Conservation (phyloP, 2,329 filamentous ascomycete species). For the Cytospora leucostoma region DNA sequence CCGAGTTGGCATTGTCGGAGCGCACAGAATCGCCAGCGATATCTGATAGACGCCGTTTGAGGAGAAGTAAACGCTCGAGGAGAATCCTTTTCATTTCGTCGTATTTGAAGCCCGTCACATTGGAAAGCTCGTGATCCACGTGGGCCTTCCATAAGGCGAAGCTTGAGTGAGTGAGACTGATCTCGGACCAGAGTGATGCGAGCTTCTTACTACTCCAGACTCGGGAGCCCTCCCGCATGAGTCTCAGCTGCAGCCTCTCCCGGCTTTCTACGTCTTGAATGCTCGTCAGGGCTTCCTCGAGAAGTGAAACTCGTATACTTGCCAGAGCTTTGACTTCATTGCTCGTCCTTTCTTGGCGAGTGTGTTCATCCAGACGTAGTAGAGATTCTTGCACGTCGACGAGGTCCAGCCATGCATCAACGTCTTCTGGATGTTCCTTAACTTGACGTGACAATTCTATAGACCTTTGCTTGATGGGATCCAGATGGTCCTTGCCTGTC, state of each 20-base stretch:
- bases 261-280: constrained; percentile 49
- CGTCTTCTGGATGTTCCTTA: constrained; percentile 65
- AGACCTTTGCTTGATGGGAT: constrained; percentile 55
- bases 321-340: constrained; percentile 70
- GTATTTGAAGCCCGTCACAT: constrained; percentile 66
- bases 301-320: constrained; percentile 78
- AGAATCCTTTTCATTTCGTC: constrained; percentile 64
- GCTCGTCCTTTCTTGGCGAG: constrained; percentile 49
- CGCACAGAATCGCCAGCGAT: background rate
- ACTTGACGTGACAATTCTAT: constrained; percentile 65
- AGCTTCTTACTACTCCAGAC: constrained; percentile 70
- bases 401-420: constrained; percentile 75
- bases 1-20: background rate
- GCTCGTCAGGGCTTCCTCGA: constrained; percentile 72
- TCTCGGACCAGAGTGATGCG: constrained; percentile 64
- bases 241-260: constrained; percentile 63
- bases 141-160: constrained; percentile 73
- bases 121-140: constrained; percentile 71
- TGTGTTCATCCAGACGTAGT: constrained; percentile 51
- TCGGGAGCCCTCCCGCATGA: constrained; percentile 73
- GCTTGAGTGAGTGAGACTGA: constrained; percentile 53
- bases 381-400: constrained; percentile 75
- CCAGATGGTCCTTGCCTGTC: constrained; percentile 39
- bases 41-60: constrained; percentile 29
- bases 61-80: constrained; percentile 54